Percentiles rank a stretch among this genome's conserved stretches.
Evolutionary conservation across 163 green algal species (phyloP).

Genomic region (Trebouxia gelatinosa): DNA sequence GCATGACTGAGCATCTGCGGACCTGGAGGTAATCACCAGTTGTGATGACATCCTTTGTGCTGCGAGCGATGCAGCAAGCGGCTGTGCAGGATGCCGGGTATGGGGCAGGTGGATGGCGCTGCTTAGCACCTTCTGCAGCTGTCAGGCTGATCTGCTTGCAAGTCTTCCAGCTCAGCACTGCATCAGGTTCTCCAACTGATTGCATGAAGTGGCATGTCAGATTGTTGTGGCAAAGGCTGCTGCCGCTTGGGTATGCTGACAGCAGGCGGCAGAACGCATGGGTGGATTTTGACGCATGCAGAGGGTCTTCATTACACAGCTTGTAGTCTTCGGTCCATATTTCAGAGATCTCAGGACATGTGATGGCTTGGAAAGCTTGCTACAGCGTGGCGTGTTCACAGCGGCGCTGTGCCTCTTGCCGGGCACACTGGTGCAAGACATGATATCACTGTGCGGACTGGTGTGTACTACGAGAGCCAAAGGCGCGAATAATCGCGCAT

Average conservation of each 20-base stretch:
- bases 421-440: too few species aligned
- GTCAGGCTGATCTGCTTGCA: neutral
- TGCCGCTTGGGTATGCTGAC: neutral
- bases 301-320: neutral
- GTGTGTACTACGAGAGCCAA: too few species aligned
- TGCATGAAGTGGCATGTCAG: neutral
- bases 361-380: too few species aligned
- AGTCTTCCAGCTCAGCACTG: slow-evolving; percentile 2
- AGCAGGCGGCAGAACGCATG: too few species aligned
- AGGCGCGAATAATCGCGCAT: too few species aligned
- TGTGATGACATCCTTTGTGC: slow-evolving; percentile 32
- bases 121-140: neutral
- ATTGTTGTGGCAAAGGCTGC: neutral
- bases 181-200: neutral
- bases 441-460: too few species aligned
- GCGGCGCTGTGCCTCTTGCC: neutral
- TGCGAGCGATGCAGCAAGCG: slow-evolving; percentile 40
- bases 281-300: neutral
- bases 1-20: too few species aligned
- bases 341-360: neutral
- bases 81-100: slow-evolving; percentile 51
- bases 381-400: neutral
- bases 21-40: slow-evolving; percentile 41
- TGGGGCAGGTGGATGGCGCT: slow-evolving; percentile 15
- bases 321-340: neutral